These are phyloP conservation scores for Globisporangium acanthophoron DNA, from an alignment of 352 stramenopile species.

Conservation along the genomic window DNA sequence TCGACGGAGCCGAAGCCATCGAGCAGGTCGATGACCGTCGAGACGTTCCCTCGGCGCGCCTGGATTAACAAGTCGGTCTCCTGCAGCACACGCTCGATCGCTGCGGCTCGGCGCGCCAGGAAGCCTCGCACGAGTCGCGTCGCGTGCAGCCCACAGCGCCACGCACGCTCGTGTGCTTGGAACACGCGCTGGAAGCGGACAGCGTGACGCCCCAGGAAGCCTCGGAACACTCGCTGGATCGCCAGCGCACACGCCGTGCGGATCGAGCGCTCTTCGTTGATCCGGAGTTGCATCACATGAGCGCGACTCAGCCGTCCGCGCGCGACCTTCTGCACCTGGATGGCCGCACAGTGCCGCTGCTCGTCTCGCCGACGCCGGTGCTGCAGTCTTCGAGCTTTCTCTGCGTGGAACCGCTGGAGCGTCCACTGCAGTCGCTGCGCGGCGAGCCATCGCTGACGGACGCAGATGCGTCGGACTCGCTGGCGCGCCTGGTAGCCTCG, in stretches of 20 bases:
- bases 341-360: slow-evolving; percentile 24
- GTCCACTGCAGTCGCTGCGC: slow-evolving; percentile 38
- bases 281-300: slow-evolving; percentile 24
- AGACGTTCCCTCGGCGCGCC: slow-evolving; percentile 38
- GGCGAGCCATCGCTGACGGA: slow-evolving; percentile 22
- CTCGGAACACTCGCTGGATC: slow-evolving; percentile 46
- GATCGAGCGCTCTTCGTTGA: slow-evolving; percentile 30
- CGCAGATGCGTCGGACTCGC: slow-evolving; percentile 26
- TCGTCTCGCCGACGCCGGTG: not conserved
- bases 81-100: slow-evolving; percentile 14
- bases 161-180: slow-evolving; percentile 19
- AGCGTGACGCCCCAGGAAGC: slow-evolving; percentile 31
- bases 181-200: slow-evolving; percentile 27
- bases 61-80: slow-evolving; percentile 54
- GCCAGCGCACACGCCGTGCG: slow-evolving; percentile 37
- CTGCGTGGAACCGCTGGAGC: slow-evolving; percentile 21
- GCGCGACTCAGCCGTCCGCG: slow-evolving; percentile 29
- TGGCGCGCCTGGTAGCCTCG: slow-evolving; percentile 42
- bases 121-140: slow-evolving; percentile 55
- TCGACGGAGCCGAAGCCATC: slow-evolving; percentile 43
- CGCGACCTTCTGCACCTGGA: slow-evolving; percentile 30
- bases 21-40: slow-evolving; percentile 51
- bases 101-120: slow-evolving; percentile 24
- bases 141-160: slow-evolving; percentile 30
- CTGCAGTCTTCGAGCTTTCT: slow-evolving; percentile 23